These are phyloP conservation scores for Rhododendron griersonianum DNA, from an alignment of 148 eudicot genomes.

Conservation along the genomic window DNA sequence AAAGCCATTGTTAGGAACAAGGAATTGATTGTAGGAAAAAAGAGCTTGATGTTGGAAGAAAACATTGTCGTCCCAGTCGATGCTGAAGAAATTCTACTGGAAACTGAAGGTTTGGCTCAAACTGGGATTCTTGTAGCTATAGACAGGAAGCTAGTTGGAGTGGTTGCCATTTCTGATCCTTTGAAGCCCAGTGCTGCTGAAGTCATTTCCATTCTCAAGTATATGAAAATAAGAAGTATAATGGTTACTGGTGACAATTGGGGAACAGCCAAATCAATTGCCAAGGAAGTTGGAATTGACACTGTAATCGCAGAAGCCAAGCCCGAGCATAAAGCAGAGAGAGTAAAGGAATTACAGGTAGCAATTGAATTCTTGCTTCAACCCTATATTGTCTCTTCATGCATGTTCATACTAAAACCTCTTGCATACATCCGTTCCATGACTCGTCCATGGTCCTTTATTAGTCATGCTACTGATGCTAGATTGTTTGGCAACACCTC, in stretches of 20 bases:
- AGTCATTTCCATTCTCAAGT: constrained; percentile 72
- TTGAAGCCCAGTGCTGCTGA: constrained; percentile 69
- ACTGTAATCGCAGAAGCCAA: constrained; percentile 82
- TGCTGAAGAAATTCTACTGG: constrained; percentile 69
- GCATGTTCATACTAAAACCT: background rate
- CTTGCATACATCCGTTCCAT: background rate
- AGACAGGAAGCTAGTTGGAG: constrained; percentile 51
- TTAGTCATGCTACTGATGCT: background rate
- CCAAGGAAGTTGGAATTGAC: constrained; percentile 78
- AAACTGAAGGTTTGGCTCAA: constrained; percentile 72
- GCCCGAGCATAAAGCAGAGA: constrained; percentile 79
- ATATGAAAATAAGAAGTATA: constrained; percentile 75
- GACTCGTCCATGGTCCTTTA: background rate
- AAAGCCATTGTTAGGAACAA: constrained; percentile 54
- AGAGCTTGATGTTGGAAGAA: constrained; percentile 63
- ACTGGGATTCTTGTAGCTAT: constrained; percentile 84
- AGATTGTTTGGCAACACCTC: background rate
- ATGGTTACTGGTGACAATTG: constrained; percentile 94
- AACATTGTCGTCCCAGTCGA: constrained; percentile 43
- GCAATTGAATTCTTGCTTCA: background rate
- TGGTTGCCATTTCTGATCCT: constrained; percentile 82
- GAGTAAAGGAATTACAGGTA: constrained; percentile 86
- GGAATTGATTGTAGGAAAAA: constrained; percentile 75
- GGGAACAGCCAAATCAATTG: constrained; percentile 90
- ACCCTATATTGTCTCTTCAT: background rate